Evolutionary conservation across 805 yeast species (phyloP).

Genomic region (Cyberlindnera amylophila): DNA sequence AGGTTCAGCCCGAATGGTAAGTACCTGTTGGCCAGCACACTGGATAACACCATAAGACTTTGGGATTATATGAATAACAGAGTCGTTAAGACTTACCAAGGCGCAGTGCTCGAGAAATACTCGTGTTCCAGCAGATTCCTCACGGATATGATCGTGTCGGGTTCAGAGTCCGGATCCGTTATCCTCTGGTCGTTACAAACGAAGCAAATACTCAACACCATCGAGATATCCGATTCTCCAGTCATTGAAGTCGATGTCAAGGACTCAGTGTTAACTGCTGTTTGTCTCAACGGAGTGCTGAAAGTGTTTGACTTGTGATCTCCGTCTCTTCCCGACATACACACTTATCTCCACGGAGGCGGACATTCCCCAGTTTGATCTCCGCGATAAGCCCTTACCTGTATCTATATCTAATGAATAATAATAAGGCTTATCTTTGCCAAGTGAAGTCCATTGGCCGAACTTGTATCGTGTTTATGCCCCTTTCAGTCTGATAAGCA

Average conservation of each 20-base stretch:
- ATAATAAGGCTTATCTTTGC: no score
- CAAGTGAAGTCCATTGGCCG: no score
- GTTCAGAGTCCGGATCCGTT: slow-evolving; percentile 52
- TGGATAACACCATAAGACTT: slow-evolving; percentile 73
- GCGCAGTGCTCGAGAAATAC: slow-evolving; percentile 40
- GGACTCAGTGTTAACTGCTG: slow-evolving; percentile 8
- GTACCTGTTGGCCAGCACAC: slow-evolving; percentile 69
- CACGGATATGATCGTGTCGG: slow-evolving; percentile 41
- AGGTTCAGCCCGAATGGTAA: slow-evolving; percentile 77
- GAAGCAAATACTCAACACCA: slow-evolving; percentile 38
- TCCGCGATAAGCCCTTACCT: no score
- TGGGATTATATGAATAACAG: slow-evolving; percentile 86
- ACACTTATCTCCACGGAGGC: no score
- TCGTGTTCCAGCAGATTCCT: slow-evolving; percentile 48
- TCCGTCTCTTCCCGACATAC: no score
- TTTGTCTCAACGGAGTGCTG: slow-evolving; percentile 13
- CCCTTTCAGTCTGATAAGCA: no score
- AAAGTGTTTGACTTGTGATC: slow-evolving; percentile 8
- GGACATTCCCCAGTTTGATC: no score
- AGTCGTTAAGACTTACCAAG: slow-evolving; percentile 69
- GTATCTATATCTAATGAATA: no score
- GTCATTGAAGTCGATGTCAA: slow-evolving; percentile 18
- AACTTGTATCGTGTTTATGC: no score
- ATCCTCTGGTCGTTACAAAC: slow-evolving; percentile 67
- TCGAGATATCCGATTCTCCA: slow-evolving; percentile 13